Conservation (phyloP, 1,284 basidiomycete genomes). For the Melampsora abietis-canadensis region DNA sequence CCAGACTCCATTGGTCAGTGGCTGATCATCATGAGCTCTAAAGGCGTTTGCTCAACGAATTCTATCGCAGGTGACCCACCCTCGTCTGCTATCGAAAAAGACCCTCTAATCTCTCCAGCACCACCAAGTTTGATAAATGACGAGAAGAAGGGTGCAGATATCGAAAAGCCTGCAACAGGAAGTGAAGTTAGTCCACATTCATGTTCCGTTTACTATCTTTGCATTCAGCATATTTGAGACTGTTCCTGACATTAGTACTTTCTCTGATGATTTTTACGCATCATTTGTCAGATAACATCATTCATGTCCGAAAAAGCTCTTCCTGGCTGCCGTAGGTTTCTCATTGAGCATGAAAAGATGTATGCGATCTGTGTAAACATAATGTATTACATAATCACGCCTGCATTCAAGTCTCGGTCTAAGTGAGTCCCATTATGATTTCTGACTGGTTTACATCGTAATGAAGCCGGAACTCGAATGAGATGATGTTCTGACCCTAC, state of each 20-base stretch:
- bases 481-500: conserved; percentile 5
- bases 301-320: conserved; percentile 71
- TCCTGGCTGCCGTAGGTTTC: conserved; percentile 72
- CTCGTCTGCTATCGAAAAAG: conserved; percentile 17
- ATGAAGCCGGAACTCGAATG: conserved; percentile 38
- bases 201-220: too few species aligned
- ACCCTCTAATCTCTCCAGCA: conserved; percentile 11
- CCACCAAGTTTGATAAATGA: conserved; percentile 12
- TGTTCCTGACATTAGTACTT: conserved; percentile 19
- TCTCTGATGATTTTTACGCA: not conserved
- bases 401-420: conserved; percentile 69
- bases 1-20: conserved; percentile 12
- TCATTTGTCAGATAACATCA: conserved; percentile 61
- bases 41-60: not conserved
- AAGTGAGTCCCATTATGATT: conserved; percentile 59
- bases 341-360: conserved; percentile 81
- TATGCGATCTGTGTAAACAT: conserved; percentile 73
- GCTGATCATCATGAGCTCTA: too few species aligned
- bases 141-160: conserved; percentile 15
- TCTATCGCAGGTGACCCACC: conserved; percentile 8
- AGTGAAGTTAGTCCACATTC: conserved; percentile 6
- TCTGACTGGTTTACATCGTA: conserved; percentile 10
- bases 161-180: conserved; percentile 22
- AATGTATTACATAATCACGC: conserved; percentile 77
- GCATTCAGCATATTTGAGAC: too few species aligned